A percentile compares a stretch with the other conserved stretches of the same genome.
These are phyloP conservation scores for Suillus discolor DNA, from an alignment of 768 basidiomycete genomes.

Conservation along the genomic window DNA sequence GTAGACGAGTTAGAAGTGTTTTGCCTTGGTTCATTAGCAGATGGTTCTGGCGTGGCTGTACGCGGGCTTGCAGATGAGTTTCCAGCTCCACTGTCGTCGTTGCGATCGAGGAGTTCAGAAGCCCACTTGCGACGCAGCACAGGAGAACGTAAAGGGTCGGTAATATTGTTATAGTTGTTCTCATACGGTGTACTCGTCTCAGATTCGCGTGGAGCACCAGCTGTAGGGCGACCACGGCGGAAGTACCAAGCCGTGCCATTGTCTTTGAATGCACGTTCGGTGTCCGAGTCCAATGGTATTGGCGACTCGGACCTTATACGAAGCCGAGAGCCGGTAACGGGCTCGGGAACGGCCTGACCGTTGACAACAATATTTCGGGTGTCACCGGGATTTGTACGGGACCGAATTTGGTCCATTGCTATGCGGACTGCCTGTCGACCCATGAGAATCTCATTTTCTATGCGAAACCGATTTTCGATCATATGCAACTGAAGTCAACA, in stretches of 20 bases:
- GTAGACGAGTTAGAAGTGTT: slow-evolving; percentile 25
- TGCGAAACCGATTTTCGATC: slow-evolving; percentile 85
- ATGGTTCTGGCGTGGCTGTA: slow-evolving; percentile 13
- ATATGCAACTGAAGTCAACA: slow-evolving; percentile 70
- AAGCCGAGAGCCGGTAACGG: slow-evolving; percentile 24
- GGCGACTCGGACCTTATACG: slow-evolving; percentile 45
- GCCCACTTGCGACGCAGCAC: slow-evolving; percentile 52
- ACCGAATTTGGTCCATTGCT: slow-evolving; percentile 43
- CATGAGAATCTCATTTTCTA: slow-evolving; percentile 81
- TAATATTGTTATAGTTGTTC: slow-evolving; percentile 24
- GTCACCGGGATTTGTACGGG: slow-evolving; percentile 23
- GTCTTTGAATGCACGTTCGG: slow-evolving; percentile 64
- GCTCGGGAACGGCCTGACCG: slow-evolving; percentile 22
- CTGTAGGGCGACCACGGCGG: slow-evolving; percentile 44
- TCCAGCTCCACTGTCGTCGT: slow-evolving; percentile 15
- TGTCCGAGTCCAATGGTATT: slow-evolving; percentile 78
- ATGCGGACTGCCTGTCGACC: slow-evolving; percentile 76
- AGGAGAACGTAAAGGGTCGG: slow-evolving; percentile 44
- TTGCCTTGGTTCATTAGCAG: slow-evolving; percentile 15
- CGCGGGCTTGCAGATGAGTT: slow-evolving; percentile 13
- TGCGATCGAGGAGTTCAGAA: slow-evolving; percentile 41
- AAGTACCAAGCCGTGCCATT: slow-evolving; percentile 59
- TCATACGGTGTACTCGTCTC: slow-evolving; percentile 37
- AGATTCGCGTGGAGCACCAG: slow-evolving; percentile 29
- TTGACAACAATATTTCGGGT: slow-evolving; percentile 25